Evolutionary conservation across 2,329 filamentous ascomycete genomes (phyloP).

Genomic region (Trichoderma sp.): DNA sequence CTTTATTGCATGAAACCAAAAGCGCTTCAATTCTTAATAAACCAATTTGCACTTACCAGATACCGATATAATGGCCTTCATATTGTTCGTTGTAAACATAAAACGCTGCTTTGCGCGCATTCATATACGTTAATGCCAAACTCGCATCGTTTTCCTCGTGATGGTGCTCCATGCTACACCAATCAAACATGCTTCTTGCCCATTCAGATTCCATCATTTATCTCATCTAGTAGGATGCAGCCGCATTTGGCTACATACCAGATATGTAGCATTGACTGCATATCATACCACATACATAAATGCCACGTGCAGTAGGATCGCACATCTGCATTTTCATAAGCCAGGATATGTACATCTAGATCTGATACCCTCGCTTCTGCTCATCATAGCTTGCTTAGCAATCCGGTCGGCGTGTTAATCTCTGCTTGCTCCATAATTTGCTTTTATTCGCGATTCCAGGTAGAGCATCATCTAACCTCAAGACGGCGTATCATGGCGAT

Average conservation of each 20-base stretch:
- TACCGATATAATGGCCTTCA: no score
- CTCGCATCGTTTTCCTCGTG: no score
- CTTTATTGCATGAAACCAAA: no score
- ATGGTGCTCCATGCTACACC: not conserved
- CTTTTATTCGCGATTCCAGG: not conserved
- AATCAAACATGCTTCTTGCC: not conserved
- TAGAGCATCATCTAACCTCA: not conserved
- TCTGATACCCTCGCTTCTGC: not conserved
- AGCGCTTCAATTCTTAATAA: no score
- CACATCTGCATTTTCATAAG: not conserved
- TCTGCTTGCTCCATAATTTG: not conserved
- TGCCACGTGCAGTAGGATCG: not conserved
- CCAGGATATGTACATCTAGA: not conserved
- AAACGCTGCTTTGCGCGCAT: no score
- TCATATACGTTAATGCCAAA: no score
- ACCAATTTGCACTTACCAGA: no score
- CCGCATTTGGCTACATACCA: not conserved
- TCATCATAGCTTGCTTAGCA: not conserved
- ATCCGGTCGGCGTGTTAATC: not conserved
- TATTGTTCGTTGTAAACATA: no score
- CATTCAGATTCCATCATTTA: not conserved
- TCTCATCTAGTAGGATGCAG: not conserved
- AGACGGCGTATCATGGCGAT: not conserved
- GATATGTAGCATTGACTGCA: no score
- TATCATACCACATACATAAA: not conserved